Percentiles rank a stretch among this genome's conserved stretches.
These are phyloP conservation scores for Mortierella sp. DNA, from an alignment of 371 early-diverging fungal species.

Conservation along the genomic window DNA sequence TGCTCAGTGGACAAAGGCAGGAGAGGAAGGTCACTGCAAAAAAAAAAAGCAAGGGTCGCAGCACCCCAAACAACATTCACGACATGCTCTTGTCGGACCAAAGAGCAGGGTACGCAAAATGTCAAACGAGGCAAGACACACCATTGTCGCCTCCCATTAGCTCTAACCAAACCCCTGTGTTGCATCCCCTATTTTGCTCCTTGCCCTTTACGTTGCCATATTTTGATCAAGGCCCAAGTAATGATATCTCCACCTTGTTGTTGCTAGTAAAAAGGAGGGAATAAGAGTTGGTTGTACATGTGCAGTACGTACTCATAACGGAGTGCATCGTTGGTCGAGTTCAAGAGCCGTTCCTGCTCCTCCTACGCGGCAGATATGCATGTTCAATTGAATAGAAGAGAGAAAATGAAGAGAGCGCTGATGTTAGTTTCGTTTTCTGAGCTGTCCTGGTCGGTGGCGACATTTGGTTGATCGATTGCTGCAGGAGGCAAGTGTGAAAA, in stretches of 20 bases:
- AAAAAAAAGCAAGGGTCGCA: not conserved
- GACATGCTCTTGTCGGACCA: not conserved
- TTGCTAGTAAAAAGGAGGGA: not conserved
- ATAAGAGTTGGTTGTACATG: not conserved
- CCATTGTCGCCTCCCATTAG: not conserved
- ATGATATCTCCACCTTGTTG: not conserved
- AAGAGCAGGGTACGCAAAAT: not conserved
- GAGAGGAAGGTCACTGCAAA: not conserved
- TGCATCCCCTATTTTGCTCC: not conserved
- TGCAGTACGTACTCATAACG: conserved; percentile 31
- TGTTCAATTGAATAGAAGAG: not conserved
- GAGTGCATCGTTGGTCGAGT: conserved; percentile 13
- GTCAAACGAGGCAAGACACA: conserved; percentile 10
- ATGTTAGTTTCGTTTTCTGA: not conserved
- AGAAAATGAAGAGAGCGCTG: not conserved
- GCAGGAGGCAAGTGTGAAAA: not conserved
- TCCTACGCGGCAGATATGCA: conserved; percentile 21
- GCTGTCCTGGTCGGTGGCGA: not conserved
- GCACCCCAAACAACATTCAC: not conserved
- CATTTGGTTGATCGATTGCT: not conserved
- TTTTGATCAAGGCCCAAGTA: not conserved
- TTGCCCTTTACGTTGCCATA: not conserved
- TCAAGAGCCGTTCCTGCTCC: conserved; percentile 29
- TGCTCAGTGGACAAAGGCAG: not conserved
- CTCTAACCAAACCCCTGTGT: not conserved